Percentiles rank a stretch among this genome's conserved stretches.
Evolutionary conservation across 2,329 filamentous ascomycete genomes (phyloP).

Genomic region (Xylariaceae sp.): DNA sequence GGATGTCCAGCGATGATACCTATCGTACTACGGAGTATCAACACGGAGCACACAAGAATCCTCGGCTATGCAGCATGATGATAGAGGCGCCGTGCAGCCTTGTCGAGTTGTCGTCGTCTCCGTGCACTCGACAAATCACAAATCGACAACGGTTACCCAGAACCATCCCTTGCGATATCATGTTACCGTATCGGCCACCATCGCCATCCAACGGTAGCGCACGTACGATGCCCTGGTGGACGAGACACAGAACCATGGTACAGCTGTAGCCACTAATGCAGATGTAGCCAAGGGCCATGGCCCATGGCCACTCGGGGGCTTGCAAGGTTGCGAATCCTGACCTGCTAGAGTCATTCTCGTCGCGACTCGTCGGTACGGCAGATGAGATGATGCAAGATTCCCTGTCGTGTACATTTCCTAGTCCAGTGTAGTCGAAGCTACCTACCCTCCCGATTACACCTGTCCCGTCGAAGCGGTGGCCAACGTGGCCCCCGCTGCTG

Average conservation of each 20-base stretch:
- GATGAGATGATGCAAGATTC: conserved; percentile 21
- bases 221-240: background rate
- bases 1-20: too few relatives aligned
- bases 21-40: too few relatives aligned
- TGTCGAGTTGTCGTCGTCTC: background rate
- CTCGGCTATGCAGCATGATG: background rate
- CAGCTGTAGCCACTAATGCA: background rate
- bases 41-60: background rate
- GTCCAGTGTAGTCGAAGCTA: background rate
- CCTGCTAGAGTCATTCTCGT: background rate
- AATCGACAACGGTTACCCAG: background rate
- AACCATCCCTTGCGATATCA: background rate
- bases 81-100: background rate
- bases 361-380: conserved; percentile 15
- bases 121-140: background rate
- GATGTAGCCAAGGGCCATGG: background rate
- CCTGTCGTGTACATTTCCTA: background rate
- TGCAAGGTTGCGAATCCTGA: conserved; percentile 10
- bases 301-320: background rate
- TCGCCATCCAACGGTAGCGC: background rate
- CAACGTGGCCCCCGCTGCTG: too few relatives aligned
- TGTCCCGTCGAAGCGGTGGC: too few relatives aligned
- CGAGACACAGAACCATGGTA: background rate
- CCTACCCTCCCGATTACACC: background rate
- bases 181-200: background rate